Conservation (phyloP, 179 eudicot species). For the Camellia oleifera region DNA sequence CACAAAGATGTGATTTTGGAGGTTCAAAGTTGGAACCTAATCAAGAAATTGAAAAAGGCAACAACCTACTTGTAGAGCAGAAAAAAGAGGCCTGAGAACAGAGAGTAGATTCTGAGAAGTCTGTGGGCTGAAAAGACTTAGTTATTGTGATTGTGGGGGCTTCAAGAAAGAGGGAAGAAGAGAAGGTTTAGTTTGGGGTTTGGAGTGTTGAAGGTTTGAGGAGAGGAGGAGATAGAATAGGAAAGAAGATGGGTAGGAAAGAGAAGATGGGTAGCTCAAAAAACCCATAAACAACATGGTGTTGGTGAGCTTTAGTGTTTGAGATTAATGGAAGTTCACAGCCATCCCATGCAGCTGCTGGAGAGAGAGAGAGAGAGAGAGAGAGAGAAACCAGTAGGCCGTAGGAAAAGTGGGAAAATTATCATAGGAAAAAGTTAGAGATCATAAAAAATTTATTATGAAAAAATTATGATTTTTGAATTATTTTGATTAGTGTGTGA, state of each 20-base stretch:
- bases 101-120: constrained; percentile 4
- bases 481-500: too few species aligned
- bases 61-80: neutral
- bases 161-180: constrained; percentile 6
- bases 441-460: too few species aligned
- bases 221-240: neutral
- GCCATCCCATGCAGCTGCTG: constrained; percentile 26
- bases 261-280: constrained; percentile 23
- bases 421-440: neutral
- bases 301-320: constrained; percentile 12
- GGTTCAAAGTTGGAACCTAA: constrained; percentile 5
- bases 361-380: neutral
- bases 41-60: constrained; percentile 23
- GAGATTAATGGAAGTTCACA: constrained; percentile 24
- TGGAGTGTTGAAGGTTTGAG: constrained; percentile 8
- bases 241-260: constrained; percentile 8
- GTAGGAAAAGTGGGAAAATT: constrained; percentile 10
- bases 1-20: constrained; percentile 22
- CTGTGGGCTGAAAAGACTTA: constrained; percentile 1
- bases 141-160: neutral
- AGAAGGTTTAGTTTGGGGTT: constrained; percentile 10
- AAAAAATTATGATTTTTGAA: too few species aligned
- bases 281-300: constrained; percentile 25
- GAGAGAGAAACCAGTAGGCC: neutral
- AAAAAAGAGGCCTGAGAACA: neutral